A percentile compares a stretch with the other conserved stretches of the same genome.
These are phyloP conservation scores for Aspergillus nanangensis DNA, from an alignment of 495 filamentous ascomycete species.

Conservation along the genomic window DNA sequence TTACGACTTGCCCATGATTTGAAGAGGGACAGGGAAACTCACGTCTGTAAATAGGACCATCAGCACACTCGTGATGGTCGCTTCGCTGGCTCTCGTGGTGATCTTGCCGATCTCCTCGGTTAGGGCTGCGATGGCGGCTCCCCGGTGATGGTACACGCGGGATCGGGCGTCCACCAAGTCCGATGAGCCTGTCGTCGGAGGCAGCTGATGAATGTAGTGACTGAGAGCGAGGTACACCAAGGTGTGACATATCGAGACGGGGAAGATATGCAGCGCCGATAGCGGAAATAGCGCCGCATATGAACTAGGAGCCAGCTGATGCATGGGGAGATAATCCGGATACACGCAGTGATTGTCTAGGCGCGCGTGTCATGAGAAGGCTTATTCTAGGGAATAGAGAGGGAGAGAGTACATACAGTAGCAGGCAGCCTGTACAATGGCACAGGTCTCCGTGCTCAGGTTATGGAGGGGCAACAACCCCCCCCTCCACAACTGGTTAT, in stretches of 20 bases:
- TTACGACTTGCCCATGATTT: not conserved
- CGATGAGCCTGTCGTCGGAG: not conserved
- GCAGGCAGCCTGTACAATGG: too few species aligned
- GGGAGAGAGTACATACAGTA: too few species aligned
- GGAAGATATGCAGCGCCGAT: constrained; percentile 1
- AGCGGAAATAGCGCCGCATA: not conserved
- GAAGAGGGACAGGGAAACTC: not conserved
- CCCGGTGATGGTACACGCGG: constrained; percentile 24
- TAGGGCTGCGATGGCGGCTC: constrained; percentile 20
- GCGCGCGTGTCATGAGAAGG: too few species aligned
- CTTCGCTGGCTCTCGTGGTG: constrained; percentile 12
- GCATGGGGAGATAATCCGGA: not conserved
- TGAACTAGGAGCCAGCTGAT: not conserved
- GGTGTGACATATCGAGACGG: constrained; percentile 17
- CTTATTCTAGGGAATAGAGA: too few species aligned
- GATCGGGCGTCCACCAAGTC: constrained; percentile 9
- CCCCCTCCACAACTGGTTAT: too few species aligned
- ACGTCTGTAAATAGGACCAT: constrained; percentile 5
- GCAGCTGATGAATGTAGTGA: constrained; percentile 22
- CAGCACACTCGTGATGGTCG: constrained; percentile 12
- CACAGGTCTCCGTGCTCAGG: too few species aligned
- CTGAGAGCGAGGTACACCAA: constrained; percentile 27
- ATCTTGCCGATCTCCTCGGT: constrained; percentile 15
- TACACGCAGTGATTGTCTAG: too few species aligned
- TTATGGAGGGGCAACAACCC: too few species aligned